Conservation (phyloP, 2,329 filamentous ascomycete genomes). For the Dactylellina cionopaga region DNA sequence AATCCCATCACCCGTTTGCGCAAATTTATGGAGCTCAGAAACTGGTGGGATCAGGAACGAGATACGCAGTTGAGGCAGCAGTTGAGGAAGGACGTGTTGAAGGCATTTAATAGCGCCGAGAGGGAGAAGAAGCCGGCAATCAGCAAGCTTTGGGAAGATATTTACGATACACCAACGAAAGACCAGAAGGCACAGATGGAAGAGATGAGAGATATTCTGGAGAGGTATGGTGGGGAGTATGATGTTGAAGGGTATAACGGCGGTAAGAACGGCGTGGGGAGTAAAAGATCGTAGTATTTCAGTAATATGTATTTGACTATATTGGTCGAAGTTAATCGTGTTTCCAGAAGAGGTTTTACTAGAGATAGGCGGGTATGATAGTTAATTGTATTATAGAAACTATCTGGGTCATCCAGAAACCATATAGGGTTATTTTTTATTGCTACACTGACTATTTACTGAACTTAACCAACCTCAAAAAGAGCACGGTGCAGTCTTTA, state of each 20-base stretch:
- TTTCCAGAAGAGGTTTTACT: no score
- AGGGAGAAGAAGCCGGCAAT: constrained; percentile 81
- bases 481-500: no score
- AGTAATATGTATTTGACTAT: no score
- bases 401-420: not conserved
- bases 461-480: no score
- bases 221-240: constrained; percentile 77
- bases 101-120: constrained; percentile 85
- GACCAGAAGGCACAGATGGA: constrained; percentile 79
- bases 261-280: constrained; percentile 68
- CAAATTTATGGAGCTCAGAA: constrained; percentile 88
- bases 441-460: no score
- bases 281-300: constrained; percentile 19
- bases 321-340: no score
- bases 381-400: constrained; percentile 5
- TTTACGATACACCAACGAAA: constrained; percentile 87
- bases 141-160: constrained; percentile 79
- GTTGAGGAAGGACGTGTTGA: constrained; percentile 78
- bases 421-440: no score
- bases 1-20: constrained; percentile 82
- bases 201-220: constrained; percentile 78
- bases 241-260: constrained; percentile 80
- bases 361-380: no score
- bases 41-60: constrained; percentile 83
- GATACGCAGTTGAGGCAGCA: constrained; percentile 77